Base-by-base conservation (phyloP, 805 yeast species). In the Candida multigemmis region DNA sequence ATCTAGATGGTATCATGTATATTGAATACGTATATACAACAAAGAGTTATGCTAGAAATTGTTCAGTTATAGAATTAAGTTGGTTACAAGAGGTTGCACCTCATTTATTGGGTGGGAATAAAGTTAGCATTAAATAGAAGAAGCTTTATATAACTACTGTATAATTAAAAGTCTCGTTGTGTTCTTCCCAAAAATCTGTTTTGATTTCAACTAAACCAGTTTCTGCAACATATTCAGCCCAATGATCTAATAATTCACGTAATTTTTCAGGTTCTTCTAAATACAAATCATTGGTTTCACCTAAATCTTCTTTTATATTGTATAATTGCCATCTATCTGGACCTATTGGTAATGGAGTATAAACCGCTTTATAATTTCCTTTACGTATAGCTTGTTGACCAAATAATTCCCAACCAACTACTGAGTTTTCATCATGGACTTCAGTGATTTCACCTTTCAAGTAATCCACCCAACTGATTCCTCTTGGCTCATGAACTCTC, bases 21-120 rank as follows among this genome's bases (percentile, higher is more conserved):
- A 76, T 86, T 19, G 98, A 91, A 53, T 87, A 83, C 48, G 96
- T 91, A 10, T 89, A 71, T 49, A 91, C 98, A 1, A 71, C 87
- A 9, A 85, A 85, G 50, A 94, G 95, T 1, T 91, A 87, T 44
- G 97, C 94, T 1, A 66, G 98, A 41, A 78, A 66, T 35, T 94
- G 87, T n/a, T 77, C 86, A 25, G 74, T 79, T 10, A 68, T 91
- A 14, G 82, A 84, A 44, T 55, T 84, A 29, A 70, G 73, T 10
- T 89, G 97, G 97, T 53, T 91, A 25, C 89, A 81, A 45, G 91
- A 82, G 36, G 65, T 77, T 2, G 82, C 86, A 0, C 85, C 85
- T 0, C 78, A 77, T 35, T 45, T 73, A 13, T 52, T 75, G 24
- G 74, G 77, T 11, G 56, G 65, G 2, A 30, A 50, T 14, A 56